These are phyloP conservation scores for Aaosphaeria pasadenensis DNA, from an alignment of 2,329 filamentous ascomycete genomes.

Conservation along the genomic window DNA sequence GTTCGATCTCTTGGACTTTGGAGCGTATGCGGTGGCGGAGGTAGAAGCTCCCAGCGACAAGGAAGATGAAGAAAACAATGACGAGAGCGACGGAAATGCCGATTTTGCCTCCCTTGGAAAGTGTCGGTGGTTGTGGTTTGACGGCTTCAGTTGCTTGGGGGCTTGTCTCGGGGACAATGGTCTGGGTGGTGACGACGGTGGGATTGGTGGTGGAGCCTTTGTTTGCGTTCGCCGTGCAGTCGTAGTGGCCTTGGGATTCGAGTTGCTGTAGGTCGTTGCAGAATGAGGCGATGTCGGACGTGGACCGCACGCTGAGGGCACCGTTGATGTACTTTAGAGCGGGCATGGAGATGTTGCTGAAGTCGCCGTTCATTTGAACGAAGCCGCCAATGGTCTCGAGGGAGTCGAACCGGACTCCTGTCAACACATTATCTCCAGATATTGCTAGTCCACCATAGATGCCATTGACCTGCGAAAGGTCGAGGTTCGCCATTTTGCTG, in stretches of 20 bases:
- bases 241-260: constrained; percentile 10
- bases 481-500: constrained; percentile 4
- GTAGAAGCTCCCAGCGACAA: constrained; percentile 2
- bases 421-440: constrained; percentile 5
- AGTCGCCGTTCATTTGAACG: constrained; percentile 12
- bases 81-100: constrained; percentile 2
- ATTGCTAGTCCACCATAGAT: constrained; percentile 15
- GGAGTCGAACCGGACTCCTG: constrained; percentile 7
- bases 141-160: background rate
- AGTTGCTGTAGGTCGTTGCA: constrained; percentile 9
- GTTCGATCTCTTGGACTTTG: constrained; percentile 9
- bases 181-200: background rate
- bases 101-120: background rate
- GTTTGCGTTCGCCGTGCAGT: constrained; percentile 13
- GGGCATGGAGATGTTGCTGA: constrained; percentile 19
- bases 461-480: constrained; percentile 6
- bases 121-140: background rate
- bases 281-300: constrained; percentile 9
- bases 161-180: background rate
- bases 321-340: constrained; percentile 10
- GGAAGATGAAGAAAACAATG: constrained; percentile 1
- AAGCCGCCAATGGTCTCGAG: constrained; percentile 16
- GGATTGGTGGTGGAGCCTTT: background rate
- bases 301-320: constrained; percentile 12
- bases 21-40: constrained; percentile 9